A percentile compares a stretch with the other conserved stretches of the same genome.
Conservation (phyloP, 768 basidiomycete species). For the Paxillus ammoniavirescens region DNA sequence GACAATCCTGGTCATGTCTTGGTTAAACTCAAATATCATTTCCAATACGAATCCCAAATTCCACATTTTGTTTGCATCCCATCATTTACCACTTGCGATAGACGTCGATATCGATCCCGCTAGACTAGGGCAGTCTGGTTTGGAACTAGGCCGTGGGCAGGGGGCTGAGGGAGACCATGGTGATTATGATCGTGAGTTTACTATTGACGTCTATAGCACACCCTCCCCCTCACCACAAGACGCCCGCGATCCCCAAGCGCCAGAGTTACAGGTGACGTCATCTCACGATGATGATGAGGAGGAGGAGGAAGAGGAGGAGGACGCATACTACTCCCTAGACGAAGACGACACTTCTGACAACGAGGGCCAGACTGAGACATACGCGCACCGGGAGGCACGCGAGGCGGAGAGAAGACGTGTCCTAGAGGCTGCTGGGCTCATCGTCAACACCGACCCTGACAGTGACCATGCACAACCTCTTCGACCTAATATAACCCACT, state of each 20-base stretch:
- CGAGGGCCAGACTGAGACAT: conserved; percentile 38
- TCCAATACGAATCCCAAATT: conserved; percentile 14
- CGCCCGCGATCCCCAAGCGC: not conserved
- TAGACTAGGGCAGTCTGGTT: not conserved
- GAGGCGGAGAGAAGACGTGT: conserved; percentile 78
- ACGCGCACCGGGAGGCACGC: conserved; percentile 55
- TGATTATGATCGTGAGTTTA: conserved; percentile 4
- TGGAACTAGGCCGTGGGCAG: not conserved
- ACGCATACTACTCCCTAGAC: conserved; percentile 32
- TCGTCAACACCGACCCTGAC: conserved; percentile 55
- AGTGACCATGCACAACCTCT: not conserved
- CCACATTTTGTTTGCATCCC: conserved; percentile 1
- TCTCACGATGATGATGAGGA: conserved; percentile 17
- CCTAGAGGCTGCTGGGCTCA: conserved; percentile 85
- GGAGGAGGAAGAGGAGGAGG: conserved; percentile 30
- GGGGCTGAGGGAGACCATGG: conserved; percentile 2
- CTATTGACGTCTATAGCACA: conserved; percentile 22
- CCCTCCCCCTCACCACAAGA: conserved; percentile 21
- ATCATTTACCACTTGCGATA: conserved; percentile 1
- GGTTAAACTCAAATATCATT: conserved; percentile 7
- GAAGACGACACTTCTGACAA: conserved; percentile 23
- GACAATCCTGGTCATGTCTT: conserved; percentile 6
- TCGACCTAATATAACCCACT: not conserved
- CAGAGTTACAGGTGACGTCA: conserved; percentile 9
- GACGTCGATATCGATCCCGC: not conserved